These are phyloP conservation scores for Fusarium xylarioides DNA, from an alignment of 2,329 filamentous ascomycete species.

Conservation along the genomic window DNA sequence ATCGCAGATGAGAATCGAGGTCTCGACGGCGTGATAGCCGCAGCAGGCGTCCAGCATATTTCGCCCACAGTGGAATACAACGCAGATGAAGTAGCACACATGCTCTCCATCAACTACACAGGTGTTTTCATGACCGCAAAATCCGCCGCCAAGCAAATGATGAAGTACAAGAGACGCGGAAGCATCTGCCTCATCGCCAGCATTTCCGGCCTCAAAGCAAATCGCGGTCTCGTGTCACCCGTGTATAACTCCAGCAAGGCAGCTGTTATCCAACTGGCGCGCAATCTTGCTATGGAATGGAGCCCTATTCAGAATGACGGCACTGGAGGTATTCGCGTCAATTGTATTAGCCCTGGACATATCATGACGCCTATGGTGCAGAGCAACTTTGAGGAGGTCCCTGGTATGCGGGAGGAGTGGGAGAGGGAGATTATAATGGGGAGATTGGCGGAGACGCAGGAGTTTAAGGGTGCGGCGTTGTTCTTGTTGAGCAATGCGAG, in stretches of 20 bases:
- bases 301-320: constrained; percentile 49
- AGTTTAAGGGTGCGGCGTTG: constrained; percentile 77
- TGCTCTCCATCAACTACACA: constrained; percentile 85
- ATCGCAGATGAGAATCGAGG: constrained; percentile 77
- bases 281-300: constrained; percentile 79
- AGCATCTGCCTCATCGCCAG: constrained; percentile 74
- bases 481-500: constrained; percentile 78
- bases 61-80: constrained; percentile 83
- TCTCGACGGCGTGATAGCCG: constrained; percentile 80
- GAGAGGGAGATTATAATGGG: constrained; percentile 86
- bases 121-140: constrained; percentile 87
- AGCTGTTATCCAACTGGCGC: constrained; percentile 74
- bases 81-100: constrained; percentile 76
- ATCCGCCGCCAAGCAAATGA: constrained; percentile 81
- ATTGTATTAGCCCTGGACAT: constrained; percentile 82
- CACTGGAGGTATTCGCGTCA: constrained; percentile 76
- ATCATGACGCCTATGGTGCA: constrained; percentile 87
- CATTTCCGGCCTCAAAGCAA: constrained; percentile 75
- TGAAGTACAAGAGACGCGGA: constrained; percentile 65
- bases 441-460: constrained; percentile 71
- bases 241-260: constrained; percentile 85
- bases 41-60: constrained; percentile 81
- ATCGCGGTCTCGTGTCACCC: constrained; percentile 64
- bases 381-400: constrained; percentile 77
- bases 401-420: constrained; percentile 75